Percentiles rank a stretch among this genome's conserved stretches.
Conservation (phyloP, 2,329 filamentous ascomycete genomes). For the Arthrobotrys sphaeroides region DNA sequence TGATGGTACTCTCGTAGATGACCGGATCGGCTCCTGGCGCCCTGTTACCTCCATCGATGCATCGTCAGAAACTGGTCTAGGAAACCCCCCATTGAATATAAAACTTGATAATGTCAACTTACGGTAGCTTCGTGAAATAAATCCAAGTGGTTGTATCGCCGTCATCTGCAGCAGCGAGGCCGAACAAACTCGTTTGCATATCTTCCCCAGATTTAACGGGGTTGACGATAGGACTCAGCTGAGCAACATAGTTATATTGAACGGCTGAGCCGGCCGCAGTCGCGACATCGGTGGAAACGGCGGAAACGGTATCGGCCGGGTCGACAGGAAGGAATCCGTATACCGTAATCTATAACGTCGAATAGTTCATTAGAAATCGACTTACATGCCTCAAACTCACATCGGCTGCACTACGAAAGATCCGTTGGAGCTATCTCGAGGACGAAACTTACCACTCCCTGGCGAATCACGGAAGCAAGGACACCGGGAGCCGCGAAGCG, state of each 20-base stretch:
- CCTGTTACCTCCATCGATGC: neutral
- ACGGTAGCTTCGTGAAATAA: neutral
- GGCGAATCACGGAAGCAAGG: neutral
- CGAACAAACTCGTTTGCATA: neutral
- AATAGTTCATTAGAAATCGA: neutral
- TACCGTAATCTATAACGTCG: neutral
- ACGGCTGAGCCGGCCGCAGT: neutral
- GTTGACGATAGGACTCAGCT: conserved; percentile 9
- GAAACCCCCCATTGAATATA: too few relatives aligned
- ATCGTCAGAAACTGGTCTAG: neutral
- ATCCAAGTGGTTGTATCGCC: conserved; percentile 1
- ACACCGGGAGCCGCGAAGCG: neutral
- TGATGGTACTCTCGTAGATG: neutral
- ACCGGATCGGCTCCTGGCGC: neutral
- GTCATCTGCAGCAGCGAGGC: neutral
- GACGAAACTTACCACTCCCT: conserved; percentile 17
- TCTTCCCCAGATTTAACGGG: neutral
- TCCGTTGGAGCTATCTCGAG: too few relatives aligned
- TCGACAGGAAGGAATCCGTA: neutral
- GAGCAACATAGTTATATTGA: conserved; percentile 2
- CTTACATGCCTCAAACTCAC: neutral
- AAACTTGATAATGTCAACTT: neutral
- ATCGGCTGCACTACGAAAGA: too few relatives aligned
- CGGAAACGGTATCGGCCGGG: neutral
- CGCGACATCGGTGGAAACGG: neutral